phyloP scores from a whole-genome alignment of 2,329 filamentous ascomycete species.

The Dothideomycetes sp. region DNA sequence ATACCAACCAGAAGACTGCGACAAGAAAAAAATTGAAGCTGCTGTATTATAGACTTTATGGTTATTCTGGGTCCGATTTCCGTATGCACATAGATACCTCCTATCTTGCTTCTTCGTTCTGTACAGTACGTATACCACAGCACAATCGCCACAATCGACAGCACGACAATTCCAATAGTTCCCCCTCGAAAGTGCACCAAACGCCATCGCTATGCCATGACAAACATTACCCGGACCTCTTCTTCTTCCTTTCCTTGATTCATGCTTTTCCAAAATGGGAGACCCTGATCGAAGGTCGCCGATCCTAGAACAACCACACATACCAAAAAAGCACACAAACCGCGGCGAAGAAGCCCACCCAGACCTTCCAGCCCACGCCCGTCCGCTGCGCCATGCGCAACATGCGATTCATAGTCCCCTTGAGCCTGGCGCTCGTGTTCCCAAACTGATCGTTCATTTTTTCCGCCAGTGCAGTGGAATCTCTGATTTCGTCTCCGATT shows the following conservation, averaged over 20 bases:
- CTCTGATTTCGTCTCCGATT: slow-evolving; percentile 91
- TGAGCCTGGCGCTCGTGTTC: slow-evolving; percentile 64
- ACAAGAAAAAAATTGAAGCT: too few relatives aligned
- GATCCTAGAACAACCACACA: slow-evolving; percentile 60
- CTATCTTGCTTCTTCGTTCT: too few relatives aligned
- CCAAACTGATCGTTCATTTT: slow-evolving; percentile 97
- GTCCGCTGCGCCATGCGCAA: slow-evolving; percentile 87
- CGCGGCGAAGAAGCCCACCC: slow-evolving; percentile 78
- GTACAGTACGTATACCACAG: too few relatives aligned
- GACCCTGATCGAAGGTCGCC: slow-evolving; percentile 1
- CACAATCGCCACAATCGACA: too few relatives aligned
- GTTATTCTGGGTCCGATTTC: too few relatives aligned
- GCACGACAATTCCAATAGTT: too few relatives aligned
- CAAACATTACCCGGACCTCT: not conserved
- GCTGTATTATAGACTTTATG: too few relatives aligned
- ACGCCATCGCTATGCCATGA: too few relatives aligned
- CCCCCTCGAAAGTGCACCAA: too few relatives aligned
- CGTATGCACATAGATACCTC: too few relatives aligned
- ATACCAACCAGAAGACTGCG: too few relatives aligned
- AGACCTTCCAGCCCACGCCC: slow-evolving; percentile 92
- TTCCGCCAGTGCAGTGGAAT: slow-evolving; percentile 76
- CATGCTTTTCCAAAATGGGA: not conserved
- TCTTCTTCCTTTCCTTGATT: not conserved
- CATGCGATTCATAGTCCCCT: slow-evolving; percentile 96
- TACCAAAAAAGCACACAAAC: slow-evolving; percentile 79